phyloP scores from a whole-genome alignment of 768 basidiomycete species.

The Mrakia gelida region DNA sequence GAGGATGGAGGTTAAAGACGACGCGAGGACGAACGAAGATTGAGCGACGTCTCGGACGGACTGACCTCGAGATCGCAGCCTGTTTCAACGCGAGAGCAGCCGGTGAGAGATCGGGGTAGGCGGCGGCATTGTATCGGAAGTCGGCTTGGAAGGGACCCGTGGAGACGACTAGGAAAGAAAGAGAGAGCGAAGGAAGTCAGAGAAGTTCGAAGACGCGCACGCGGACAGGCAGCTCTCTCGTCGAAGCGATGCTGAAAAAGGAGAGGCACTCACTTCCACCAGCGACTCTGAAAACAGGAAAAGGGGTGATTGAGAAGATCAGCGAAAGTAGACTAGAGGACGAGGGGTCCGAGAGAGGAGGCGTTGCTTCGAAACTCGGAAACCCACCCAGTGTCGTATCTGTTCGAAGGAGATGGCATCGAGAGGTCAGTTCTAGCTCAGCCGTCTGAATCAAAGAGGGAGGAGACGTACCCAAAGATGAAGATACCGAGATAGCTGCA shows the following conservation, averaged over 20 bases:
- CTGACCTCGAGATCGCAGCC: not conserved
- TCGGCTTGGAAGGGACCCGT: not conserved
- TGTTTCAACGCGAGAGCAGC: not conserved
- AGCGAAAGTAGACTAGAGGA: not conserved
- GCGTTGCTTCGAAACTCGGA: too few relatives aligned
- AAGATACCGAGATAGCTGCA: not conserved
- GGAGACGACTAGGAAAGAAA: not conserved
- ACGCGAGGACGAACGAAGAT: too few relatives aligned
- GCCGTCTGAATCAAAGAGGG: not conserved
- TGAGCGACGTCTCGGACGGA: too few relatives aligned
- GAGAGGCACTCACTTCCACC: not conserved
- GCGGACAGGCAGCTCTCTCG: not conserved
- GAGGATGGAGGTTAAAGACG: too few relatives aligned
- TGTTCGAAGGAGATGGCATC: not conserved
- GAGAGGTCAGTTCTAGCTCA: not conserved
- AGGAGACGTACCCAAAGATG: not conserved
- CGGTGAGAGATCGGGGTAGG: not conserved
- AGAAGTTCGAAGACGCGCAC: too few relatives aligned
- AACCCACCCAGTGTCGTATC: not conserved
- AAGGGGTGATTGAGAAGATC: not conserved
- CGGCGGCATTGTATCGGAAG: not conserved
- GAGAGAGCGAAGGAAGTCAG: too few relatives aligned
- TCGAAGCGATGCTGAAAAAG: too few relatives aligned
- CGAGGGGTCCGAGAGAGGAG: too few relatives aligned
- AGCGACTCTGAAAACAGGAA: not conserved